A percentile compares a stretch with the other conserved stretches of the same genome.
These are phyloP conservation scores for Gracilaria gracilis DNA, from an alignment of 23 red algal species.

Conservation along the genomic window DNA sequence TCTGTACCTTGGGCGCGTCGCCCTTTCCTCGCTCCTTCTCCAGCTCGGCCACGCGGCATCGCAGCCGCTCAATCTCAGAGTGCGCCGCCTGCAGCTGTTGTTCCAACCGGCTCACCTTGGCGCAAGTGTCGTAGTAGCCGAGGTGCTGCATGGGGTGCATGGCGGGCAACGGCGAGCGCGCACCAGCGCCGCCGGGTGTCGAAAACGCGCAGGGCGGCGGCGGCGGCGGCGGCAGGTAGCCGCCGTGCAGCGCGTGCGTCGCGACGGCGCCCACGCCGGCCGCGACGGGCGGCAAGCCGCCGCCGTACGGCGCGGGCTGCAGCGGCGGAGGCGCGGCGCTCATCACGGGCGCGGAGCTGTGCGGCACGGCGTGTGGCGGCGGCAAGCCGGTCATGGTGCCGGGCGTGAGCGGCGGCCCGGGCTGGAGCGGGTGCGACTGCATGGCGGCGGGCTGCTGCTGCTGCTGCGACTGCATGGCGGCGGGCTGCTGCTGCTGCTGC, in stretches of 20 bases:
- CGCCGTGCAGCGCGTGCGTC: not conserved
- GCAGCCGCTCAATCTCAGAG: conserved; percentile 69
- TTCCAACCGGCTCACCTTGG: conserved; percentile 50
- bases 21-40: conserved; percentile 63
- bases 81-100: conserved; percentile 51
- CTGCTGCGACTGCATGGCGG: too few species aligned
- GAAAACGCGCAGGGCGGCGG: conserved; percentile 14
- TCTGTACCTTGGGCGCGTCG: conserved; percentile 58
- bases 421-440: conserved; percentile 19
- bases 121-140: conserved; percentile 25
- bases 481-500: too few species aligned
- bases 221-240: conserved; percentile 28
- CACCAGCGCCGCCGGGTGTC: not conserved
- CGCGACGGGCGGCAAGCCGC: not conserved
- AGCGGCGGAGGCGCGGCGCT: conserved; percentile 20
- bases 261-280: conserved; percentile 9
- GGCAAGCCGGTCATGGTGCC: not conserved
- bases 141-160: not conserved
- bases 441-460: not conserved
- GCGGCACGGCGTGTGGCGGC: not conserved
- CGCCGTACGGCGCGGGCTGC: not conserved
- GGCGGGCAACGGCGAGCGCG: conserved; percentile 8
- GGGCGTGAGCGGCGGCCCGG: not conserved
- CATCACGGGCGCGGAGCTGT: not conserved
- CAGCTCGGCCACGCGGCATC: conserved; percentile 32